Evolutionary conservation across 495 filamentous ascomycete genomes (phyloP).

Genomic region (Halenospora varia): DNA sequence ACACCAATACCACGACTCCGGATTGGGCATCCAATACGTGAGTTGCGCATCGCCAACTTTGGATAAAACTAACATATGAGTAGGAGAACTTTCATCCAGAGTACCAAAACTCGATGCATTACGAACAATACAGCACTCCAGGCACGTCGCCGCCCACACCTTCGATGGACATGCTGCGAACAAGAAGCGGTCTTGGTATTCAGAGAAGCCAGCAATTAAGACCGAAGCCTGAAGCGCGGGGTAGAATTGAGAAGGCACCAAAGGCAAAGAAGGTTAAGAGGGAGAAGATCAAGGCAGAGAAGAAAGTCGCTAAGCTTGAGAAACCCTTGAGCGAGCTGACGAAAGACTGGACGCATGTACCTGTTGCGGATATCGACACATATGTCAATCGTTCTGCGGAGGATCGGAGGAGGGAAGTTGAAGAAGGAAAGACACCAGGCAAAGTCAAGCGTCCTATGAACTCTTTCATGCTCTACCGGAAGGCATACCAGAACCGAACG

Average conservation of each 20-base stretch:
- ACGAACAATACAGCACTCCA: slow-evolving; percentile 42
- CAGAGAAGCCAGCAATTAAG: slow-evolving; percentile 13
- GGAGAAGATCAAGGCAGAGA: slow-evolving; percentile 47
- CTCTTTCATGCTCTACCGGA: slow-evolving; percentile 97
- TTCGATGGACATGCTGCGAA: slow-evolving; percentile 17
- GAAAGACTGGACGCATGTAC: slow-evolving; percentile 55
- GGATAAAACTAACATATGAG: slow-evolving; percentile 13
- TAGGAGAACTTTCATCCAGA: slow-evolving; percentile 25
- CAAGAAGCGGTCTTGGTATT: slow-evolving; percentile 22
- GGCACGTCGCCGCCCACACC: slow-evolving; percentile 47
- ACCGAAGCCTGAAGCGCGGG: slow-evolving; percentile 19
- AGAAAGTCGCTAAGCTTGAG: slow-evolving; percentile 51
- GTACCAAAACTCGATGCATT: slow-evolving; percentile 11
- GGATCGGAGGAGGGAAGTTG: slow-evolving; percentile 61
- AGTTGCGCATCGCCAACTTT: slow-evolving; percentile 20
- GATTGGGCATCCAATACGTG: slow-evolving; percentile 39
- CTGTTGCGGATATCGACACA: slow-evolving; percentile 73
- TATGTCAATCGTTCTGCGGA: slow-evolving; percentile 73
- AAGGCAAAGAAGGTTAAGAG: slow-evolving; percentile 41
- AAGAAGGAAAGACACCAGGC: slow-evolving; percentile 61
- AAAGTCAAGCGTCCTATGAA: slow-evolving; percentile 95
- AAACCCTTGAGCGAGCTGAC: slow-evolving; percentile 78
- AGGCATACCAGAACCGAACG: slow-evolving; percentile 81
- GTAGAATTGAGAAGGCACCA: slow-evolving; percentile 15
- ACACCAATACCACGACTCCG: slow-evolving; percentile 24